Base-by-base conservation (phyloP, 1,284 basidiomycete genomes). In the Athelia psychrophila region DNA sequence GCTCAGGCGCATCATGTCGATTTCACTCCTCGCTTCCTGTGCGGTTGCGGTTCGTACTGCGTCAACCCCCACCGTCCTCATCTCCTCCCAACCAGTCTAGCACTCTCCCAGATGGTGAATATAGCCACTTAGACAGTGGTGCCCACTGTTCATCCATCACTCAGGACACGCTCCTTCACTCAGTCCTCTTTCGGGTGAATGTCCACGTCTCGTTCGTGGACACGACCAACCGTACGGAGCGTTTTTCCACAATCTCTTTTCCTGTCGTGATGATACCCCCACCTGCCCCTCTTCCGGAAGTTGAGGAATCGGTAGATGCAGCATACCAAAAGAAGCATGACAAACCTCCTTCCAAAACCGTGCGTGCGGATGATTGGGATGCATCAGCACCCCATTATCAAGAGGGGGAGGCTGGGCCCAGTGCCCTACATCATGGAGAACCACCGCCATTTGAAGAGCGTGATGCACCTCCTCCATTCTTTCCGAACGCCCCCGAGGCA, bases 251-350 rank as follows among this genome's bases (percentile, higher is more conserved):
- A 2, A 66, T 89, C 38, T 64, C 75, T 8, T 80, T 91, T 45
- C 89, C 90, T 16, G 67, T 92, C 51, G 75, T 76, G 33, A 79
- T 92, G 36, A 72, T 91, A 45, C 83, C 89, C 22, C 81, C 85
- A 1, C 76, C 84, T 13, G 88, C 90, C 0, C 85, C 84, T 15
- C 77, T 90, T 16, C 87, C 88, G 3, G 83, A 90, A 64, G 79
- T 88, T 3, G 85, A 86, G 33, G 78, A 76, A 48, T 79, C 80
- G 44, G 67, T 91, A 24, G 87, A 88, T 56, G 76, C 75, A 18
- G 88, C 86, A 6, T 92, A 92, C 65, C 81, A 81, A 60, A 92
- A 92, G 75, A 92, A 92, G 63, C 89, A 92, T 60, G 90, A 92
- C 60, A 77, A 78, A 6, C 90, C 89, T 13, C 90, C 90, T 2